phyloP scores from a whole-genome alignment of 805 yeast species.

The Schwanniomyces occidentalis region DNA sequence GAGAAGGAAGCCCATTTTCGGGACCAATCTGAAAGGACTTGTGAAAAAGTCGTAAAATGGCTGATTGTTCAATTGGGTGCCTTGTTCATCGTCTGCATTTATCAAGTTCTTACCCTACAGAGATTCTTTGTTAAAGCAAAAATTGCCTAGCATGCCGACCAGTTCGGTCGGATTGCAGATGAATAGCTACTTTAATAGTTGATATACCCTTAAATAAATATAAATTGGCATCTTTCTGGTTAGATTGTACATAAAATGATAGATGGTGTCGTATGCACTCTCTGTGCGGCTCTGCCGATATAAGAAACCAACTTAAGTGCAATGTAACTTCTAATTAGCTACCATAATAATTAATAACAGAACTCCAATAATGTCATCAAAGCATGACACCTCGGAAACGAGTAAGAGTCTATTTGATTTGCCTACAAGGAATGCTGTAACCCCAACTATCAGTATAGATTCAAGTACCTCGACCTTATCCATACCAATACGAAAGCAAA shows the following conservation, averaged over 20 bases:
- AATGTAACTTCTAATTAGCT: no score
- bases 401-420: conserved; percentile 1
- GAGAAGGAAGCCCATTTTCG: conserved; percentile 25
- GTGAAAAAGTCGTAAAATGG: conserved; percentile 22
- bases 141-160: conserved; percentile 12
- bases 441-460: conserved; percentile 3
- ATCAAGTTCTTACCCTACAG: conserved; percentile 20
- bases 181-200: no score
- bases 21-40: conserved; percentile 25
- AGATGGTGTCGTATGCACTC: no score
- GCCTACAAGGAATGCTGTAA: not conserved
- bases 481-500: conserved; percentile 16
- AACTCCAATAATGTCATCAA: no score
- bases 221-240: no score
- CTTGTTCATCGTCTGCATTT: conserved; percentile 16
- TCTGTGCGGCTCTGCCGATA: no score
- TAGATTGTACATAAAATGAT: no score
- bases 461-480: conserved; percentile 5
- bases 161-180: no score
- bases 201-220: no score
- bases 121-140: conserved; percentile 17
- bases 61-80: conserved; percentile 19
- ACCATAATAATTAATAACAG: no score
- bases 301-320: no score
- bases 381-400: not conserved